Evolutionary conservation across 2,329 filamentous ascomycete species (phyloP), one percentile per base, ranked within the genome.

Genomic region (Monosporascus ibericus): DNA sequence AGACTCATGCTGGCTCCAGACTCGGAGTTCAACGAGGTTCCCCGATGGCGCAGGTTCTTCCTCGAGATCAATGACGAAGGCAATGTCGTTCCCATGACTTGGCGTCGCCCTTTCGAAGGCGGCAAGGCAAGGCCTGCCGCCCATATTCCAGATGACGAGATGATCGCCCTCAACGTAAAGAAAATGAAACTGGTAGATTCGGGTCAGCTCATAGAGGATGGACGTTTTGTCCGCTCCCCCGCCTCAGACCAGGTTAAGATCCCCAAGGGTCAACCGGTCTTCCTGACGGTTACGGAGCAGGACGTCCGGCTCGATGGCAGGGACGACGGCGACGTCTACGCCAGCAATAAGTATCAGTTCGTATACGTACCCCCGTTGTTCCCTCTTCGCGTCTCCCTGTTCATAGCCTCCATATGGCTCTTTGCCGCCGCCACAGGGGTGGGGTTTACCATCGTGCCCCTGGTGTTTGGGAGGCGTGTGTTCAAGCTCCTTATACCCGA

Each of bases 201-300:
- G 0, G 69, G 74, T 1, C 76, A 83, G 54, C 69, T 95, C 53
- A 65, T 84, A 17, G 79, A 80, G 3, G 84, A 92, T 60, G 94
- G 94, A 5, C 82, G 79, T 53, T 97, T 92, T 67, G 92, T 96
- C 24, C 85, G 90, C 46, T 90, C 91, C n/a, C 94, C 94, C 11
- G 92, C 90, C 18, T 96, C 91, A 1, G 94, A 99, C 68, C 91
- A 95, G 67, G 89, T 96, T 59, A 90, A 95, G 64, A 92, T 97
- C 37, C 89, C 91, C 3, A 96, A 95, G 69, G 88, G 89, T 39
- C 80, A 79, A 47, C 74, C 78, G 17, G 92, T 96, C 3, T 97
- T 99, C 64, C 73, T 95, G 18, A 81, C 88, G 48, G 87, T 92
- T 8, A 77, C 81, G 11, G 82, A 88, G 50, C 70, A 84, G 25